Percentiles rank a stretch among this genome's conserved stretches.
phyloP scores from a whole-genome alignment of 2,329 filamentous ascomycete genomes.

The Pseudogymnoascus destructans region DNA sequence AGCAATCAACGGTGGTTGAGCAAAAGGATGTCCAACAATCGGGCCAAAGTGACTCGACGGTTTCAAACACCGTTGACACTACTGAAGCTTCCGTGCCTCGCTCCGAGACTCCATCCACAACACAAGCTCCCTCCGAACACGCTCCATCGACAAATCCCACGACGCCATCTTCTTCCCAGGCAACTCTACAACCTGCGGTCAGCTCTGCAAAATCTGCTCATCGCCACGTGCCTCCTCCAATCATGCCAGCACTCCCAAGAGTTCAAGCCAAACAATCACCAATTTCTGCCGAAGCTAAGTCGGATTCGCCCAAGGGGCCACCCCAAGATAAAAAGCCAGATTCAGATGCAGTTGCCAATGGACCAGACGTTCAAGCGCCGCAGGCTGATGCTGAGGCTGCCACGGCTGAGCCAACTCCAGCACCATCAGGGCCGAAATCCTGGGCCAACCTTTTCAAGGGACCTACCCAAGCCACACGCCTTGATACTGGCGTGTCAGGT shows the following conservation, averaged over 20 bases:
- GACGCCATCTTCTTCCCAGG: conserved; percentile 38
- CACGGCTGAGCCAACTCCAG: conserved; percentile 20
- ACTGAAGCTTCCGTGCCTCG: conserved; percentile 30
- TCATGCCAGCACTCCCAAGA: conserved; percentile 25
- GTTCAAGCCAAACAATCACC: conserved; percentile 23
- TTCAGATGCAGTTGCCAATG: background rate
- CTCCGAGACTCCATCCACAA: conserved; percentile 35
- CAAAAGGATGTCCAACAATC: background rate
- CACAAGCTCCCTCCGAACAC: conserved; percentile 28
- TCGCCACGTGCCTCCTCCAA: background rate
- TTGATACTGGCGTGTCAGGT: conserved; percentile 22
- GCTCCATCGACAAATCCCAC: conserved; percentile 34
- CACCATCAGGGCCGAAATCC: conserved; percentile 39
- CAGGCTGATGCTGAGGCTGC: conserved; percentile 14
- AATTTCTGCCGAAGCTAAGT: conserved; percentile 25
- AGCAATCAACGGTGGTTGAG: background rate
- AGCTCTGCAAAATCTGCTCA: conserved; percentile 15
- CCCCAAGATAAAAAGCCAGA: background rate
- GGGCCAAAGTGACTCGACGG: background rate
- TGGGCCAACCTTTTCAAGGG: conserved; percentile 57
- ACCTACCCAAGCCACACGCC: conserved; percentile 27
- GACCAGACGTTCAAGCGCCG: background rate
- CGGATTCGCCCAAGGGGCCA: background rate
- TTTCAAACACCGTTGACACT: conserved; percentile 14
- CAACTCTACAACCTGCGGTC: conserved; percentile 10